These are phyloP conservation scores for Penicillium tannophilum DNA, from an alignment of 495 filamentous ascomycete genomes.

Conservation along the genomic window DNA sequence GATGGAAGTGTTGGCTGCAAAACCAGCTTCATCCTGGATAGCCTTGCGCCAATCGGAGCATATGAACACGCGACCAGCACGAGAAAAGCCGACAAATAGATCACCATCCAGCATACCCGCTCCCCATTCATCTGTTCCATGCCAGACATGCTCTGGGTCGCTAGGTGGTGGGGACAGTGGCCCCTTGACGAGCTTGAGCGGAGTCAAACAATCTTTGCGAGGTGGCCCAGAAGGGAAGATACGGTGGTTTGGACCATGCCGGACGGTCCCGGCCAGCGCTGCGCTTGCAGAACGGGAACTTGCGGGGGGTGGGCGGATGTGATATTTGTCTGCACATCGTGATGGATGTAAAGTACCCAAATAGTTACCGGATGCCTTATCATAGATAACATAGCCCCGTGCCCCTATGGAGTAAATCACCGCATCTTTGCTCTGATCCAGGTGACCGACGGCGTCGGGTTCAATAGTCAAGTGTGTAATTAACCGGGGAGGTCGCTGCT, in stretches of 20 bases:
- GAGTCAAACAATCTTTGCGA: conserved; percentile 27
- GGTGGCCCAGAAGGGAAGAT: conserved; percentile 15
- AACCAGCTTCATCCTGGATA: conserved; percentile 22
- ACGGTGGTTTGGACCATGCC: conserved; percentile 17
- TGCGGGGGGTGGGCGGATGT: conserved; percentile 31
- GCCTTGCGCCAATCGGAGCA: conserved; percentile 44
- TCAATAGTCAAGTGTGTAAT: conserved; percentile 36
- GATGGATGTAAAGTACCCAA: conserved; percentile 37
- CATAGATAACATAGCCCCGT: conserved; percentile 38
- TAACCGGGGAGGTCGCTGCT: conserved; percentile 34
- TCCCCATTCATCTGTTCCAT: conserved; percentile 43
- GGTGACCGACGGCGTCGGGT: conserved; percentile 36
- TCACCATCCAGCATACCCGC: conserved; percentile 40
- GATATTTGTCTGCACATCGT: conserved; percentile 31
- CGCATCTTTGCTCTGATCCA: conserved; percentile 39
- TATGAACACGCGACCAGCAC: conserved; percentile 41
- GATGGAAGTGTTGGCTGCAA: conserved; percentile 28
- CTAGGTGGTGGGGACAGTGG: conserved; percentile 27
- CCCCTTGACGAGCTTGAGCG: conserved; percentile 30
- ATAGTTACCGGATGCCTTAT: conserved; percentile 32
- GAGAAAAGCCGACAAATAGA: conserved; percentile 43
- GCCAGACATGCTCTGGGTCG: conserved; percentile 31
- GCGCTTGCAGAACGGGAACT: conserved; percentile 17
- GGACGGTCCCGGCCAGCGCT: conserved; percentile 22
- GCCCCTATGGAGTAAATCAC: conserved; percentile 45